Evolutionary conservation across 106 monocot genomes (phyloP).

Genomic region (Narthecium ossifragum): DNA sequence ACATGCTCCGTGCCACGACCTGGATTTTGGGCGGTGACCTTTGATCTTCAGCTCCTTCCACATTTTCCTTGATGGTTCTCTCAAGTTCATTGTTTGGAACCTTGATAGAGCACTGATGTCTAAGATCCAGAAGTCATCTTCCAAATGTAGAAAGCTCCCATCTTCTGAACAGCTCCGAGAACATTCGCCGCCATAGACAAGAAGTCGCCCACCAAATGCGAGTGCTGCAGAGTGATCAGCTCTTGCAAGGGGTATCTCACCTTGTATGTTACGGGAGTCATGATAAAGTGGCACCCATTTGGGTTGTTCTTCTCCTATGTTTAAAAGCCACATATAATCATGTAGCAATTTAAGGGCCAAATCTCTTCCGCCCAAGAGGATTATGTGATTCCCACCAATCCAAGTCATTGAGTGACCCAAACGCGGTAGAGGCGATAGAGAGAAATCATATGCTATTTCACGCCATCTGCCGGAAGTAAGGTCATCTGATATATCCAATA

Average conservation of each 20-base stretch:
- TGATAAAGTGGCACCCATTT: conserved; percentile 62
- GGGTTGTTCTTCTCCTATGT: conserved; percentile 29
- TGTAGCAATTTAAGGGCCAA: conserved; percentile 63
- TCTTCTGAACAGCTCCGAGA: conserved; percentile 63
- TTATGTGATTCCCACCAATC: conserved; percentile 47
- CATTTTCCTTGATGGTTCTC: conserved; percentile 21
- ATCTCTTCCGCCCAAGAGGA: conserved; percentile 79
- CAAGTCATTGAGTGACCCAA: conserved; percentile 86
- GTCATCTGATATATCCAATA: conserved; percentile 51
- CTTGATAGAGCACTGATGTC: conserved; percentile 28
- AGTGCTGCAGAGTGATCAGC: conserved; percentile 72
- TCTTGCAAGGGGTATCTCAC: conserved; percentile 43
- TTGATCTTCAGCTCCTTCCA: conserved; percentile 65
- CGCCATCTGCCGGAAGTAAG: conserved; percentile 43
- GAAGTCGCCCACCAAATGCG: conserved; percentile 57
- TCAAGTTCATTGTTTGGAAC: conserved; percentile 7
- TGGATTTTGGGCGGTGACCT: conserved; percentile 36
- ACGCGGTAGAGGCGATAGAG: conserved; percentile 51
- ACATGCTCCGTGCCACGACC: conserved; percentile 83
- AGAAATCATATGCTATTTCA: conserved; percentile 16
- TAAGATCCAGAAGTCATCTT: conserved; percentile 80
- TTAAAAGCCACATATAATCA: conserved; percentile 80
- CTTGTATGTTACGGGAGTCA: conserved; percentile 10
- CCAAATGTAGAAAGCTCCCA: too few species aligned
- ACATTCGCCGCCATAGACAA: conserved; percentile 89